Conservation (phyloP, 805 yeast species). For the Candida succiphila region DNA sequence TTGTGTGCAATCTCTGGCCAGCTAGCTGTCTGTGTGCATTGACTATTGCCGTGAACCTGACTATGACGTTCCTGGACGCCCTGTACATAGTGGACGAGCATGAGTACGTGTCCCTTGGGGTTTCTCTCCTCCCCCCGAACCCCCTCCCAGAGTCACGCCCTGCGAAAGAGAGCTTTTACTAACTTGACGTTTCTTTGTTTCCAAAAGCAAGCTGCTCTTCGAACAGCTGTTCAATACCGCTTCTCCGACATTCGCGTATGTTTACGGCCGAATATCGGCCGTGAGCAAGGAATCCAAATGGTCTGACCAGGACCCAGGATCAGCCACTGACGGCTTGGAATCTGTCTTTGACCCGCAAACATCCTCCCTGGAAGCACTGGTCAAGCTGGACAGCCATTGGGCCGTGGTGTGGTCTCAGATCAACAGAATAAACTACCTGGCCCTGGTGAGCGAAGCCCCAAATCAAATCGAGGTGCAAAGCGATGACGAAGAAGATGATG, state of each 20-base stretch:
- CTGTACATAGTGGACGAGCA: slow-evolving; percentile 19
- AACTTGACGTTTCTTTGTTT: neutral
- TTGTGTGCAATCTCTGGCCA: too few relatives aligned
- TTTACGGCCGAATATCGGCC: slow-evolving; percentile 11
- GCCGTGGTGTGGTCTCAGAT: slow-evolving; percentile 19
- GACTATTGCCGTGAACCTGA: too few relatives aligned
- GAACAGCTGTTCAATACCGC: slow-evolving; percentile 14
- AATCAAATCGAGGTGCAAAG: slow-evolving; percentile 18
- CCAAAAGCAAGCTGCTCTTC: slow-evolving; percentile 13
- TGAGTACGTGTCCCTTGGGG: slow-evolving; percentile 16
- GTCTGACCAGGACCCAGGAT: too few relatives aligned
- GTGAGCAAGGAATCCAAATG: slow-evolving; percentile 7
- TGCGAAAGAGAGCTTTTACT: neutral
- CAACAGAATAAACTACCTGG: slow-evolving; percentile 8
- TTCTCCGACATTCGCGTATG: slow-evolving; percentile 18
- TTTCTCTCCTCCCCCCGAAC: too few relatives aligned
- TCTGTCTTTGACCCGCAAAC: too few relatives aligned
- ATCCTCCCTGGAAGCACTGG: slow-evolving; percentile 21
- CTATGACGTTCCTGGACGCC: slow-evolving; percentile 23
- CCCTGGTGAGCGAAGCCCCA: slow-evolving; percentile 8
- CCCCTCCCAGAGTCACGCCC: too few relatives aligned
- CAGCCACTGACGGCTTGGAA: too few relatives aligned
- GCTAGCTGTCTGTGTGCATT: too few relatives aligned
- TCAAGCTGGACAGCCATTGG: slow-evolving; percentile 20
- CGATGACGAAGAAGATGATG: slow-evolving; percentile 20